Base-by-base conservation (phyloP, 768 basidiomycete genomes). In the Leccinum fibrillosum region DNA sequence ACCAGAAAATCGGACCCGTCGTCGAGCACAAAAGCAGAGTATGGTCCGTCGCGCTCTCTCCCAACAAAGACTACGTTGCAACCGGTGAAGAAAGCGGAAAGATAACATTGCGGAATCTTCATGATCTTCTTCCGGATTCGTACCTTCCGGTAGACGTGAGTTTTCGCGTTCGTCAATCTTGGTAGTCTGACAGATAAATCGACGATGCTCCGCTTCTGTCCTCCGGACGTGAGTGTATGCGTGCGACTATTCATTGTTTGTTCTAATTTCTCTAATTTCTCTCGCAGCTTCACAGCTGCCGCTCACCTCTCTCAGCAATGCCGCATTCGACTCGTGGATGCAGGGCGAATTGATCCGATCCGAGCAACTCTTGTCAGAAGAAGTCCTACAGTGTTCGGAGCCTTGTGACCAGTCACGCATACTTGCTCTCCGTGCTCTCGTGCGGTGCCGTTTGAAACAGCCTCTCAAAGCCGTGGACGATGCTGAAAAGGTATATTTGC, bases 401-500 rank as follows among this genome's bases (percentile, higher is more conserved):
- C 15, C 25, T 19, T 34, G 21, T 30, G 37, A 49, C 11, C 49
- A n/a, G 17, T 28, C 62, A 15, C 35, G 17, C 4, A 23, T 52
- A n/a, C 61, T 56, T 1, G 59, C 61, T 28, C 39, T 50, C 5
- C 61, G 52, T 0, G 23, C 59, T 2, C 21, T 62, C 3, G n/a
- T 47, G 3, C 32, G 54, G 2, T 17, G 5, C 2, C 61, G 35
- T 8, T 28, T n/a, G 10, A 25, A 39, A 3, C 51, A 45, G 5
- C 42, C 17, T 12, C 23, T 53, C 2, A 28, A 19, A 13, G 56
- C 56, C 15, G 25, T 55, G 21, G 45, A 25, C 23, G 23, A 25
- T 3, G 45, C 45, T 8, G 3, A 15, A 15, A 23, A 10, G 45
- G 45, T 47, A 25, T 2, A 8, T 21, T 47, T 47, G 5, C 45